These are phyloP conservation scores for Kwoniella sp. DNA, from an alignment of 768 basidiomycete genomes.

Conservation along the genomic window DNA sequence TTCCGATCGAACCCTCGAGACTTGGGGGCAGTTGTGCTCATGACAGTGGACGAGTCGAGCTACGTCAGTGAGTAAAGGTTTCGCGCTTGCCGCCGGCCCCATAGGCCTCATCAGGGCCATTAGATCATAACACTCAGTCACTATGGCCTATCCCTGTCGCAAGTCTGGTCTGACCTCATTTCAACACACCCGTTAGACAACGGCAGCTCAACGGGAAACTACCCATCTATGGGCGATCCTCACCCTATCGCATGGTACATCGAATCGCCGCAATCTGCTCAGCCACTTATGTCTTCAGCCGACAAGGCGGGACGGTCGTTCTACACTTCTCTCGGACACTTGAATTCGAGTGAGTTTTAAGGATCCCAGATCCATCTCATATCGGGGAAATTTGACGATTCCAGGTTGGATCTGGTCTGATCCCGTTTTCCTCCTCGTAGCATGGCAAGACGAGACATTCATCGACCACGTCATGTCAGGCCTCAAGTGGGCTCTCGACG, in stretches of 20 bases:
- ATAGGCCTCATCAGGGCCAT: neutral
- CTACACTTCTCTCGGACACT: constrained; percentile 80
- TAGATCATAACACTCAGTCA: too few relatives aligned
- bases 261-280: constrained; percentile 69
- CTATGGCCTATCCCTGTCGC: too few relatives aligned
- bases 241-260: constrained; percentile 89
- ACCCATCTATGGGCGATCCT: constrained; percentile 67
- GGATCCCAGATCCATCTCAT: neutral
- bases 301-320: constrained; percentile 70
- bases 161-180: too few relatives aligned
- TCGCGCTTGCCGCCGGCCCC: neutral
- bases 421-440: constrained; percentile 10
- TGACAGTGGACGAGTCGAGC: constrained; percentile 69
- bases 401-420: neutral
- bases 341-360: constrained; percentile 63
- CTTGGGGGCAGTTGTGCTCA: constrained; percentile 66
- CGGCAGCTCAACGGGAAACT: constrained; percentile 58
- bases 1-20: constrained; percentile 72
- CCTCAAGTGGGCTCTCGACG: constrained; percentile 71
- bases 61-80: constrained; percentile 61
- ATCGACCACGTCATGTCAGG: constrained; percentile 74
- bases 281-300: constrained; percentile 55
- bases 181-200: too few relatives aligned
- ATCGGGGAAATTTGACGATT: neutral
- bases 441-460: constrained; percentile 67